Evolutionary conservation across 2,329 filamentous ascomycete species (phyloP).

Genomic region (Orbilia ellipsospora): DNA sequence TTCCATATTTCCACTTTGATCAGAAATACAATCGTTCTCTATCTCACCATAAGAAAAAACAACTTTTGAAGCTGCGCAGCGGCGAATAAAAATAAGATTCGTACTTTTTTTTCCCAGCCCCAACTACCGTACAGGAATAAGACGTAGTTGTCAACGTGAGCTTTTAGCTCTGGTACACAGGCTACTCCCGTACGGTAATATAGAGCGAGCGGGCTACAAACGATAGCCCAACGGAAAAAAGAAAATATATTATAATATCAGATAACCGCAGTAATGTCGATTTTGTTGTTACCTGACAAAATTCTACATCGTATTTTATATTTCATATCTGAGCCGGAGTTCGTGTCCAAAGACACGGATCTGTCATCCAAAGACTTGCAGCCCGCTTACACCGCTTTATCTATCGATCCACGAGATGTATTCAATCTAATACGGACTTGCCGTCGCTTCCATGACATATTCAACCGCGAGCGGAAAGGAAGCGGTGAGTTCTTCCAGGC

Average conservation of each 20-base stretch:
- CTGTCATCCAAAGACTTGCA: constrained; percentile 42
- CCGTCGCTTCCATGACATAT: constrained; percentile 53
- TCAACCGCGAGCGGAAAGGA: constrained; percentile 20
- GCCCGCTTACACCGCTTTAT: constrained; percentile 51
- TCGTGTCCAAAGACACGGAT: constrained; percentile 44
- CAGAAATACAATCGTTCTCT: constrained; percentile 45
- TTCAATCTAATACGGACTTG: constrained; percentile 53
- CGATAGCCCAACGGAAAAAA: constrained; percentile 31
- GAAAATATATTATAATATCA: constrained; percentile 24
- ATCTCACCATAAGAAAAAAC: constrained; percentile 49
- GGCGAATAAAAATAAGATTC: constrained; percentile 25
- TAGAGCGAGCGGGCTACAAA: constrained; percentile 20
- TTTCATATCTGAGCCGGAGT: constrained; percentile 52
- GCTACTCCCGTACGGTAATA: constrained; percentile 33
- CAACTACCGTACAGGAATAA: constrained; percentile 54
- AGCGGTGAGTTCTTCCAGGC: constrained; percentile 46
- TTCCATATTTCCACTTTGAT: constrained; percentile 36
- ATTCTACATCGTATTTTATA: constrained; percentile 54
- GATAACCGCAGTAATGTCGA: constrained; percentile 43
- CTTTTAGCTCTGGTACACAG: constrained; percentile 52
- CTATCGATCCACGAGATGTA: constrained; percentile 50
- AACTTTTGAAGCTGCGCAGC: constrained; percentile 11
- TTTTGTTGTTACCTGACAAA: constrained; percentile 47
- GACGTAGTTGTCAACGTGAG: constrained; percentile 46
- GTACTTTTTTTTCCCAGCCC: constrained; percentile 29